Conservation (phyloP, 2,329 filamentous ascomycete species). For the Pezicula radicicola region DNA sequence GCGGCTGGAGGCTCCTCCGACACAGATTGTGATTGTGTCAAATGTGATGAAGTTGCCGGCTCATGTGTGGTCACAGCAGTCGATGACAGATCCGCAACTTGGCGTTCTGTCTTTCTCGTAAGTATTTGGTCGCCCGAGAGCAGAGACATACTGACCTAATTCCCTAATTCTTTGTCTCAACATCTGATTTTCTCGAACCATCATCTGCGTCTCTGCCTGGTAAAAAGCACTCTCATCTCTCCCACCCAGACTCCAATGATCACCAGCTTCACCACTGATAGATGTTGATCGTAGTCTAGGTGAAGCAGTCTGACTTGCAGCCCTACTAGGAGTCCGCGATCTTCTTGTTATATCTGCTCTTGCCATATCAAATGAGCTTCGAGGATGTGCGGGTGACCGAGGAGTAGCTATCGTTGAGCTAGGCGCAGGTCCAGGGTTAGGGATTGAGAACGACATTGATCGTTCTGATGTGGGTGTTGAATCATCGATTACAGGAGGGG, state of each 20-base stretch:
- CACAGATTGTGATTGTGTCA: conserved; percentile 25
- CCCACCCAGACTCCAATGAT: conserved; percentile 56
- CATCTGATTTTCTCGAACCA: conserved; percentile 81
- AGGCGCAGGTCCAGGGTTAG: conserved; percentile 32
- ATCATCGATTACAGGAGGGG: conserved; percentile 35
- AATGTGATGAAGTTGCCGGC: conserved; percentile 25
- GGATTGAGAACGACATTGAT: conserved; percentile 39
- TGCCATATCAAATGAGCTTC: conserved; percentile 57
- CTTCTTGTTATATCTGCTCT: conserved; percentile 52
- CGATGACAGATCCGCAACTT: conserved; percentile 17
- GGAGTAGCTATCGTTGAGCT: conserved; percentile 42
- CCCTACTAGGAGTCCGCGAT: conserved; percentile 57
- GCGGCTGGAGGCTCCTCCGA: conserved; percentile 19
- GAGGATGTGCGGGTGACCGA: conserved; percentile 48
- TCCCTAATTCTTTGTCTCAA: conserved; percentile 71
- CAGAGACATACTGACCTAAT: conserved; percentile 49
- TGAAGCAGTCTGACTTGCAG: conserved; percentile 50
- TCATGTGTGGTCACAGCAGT: conserved; percentile 27
- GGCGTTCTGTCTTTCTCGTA: conserved; percentile 1
- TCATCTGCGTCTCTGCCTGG: conserved; percentile 76
- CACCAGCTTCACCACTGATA: conserved; percentile 56
- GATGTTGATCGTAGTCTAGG: conserved; percentile 55
- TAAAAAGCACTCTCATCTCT: conserved; percentile 77
- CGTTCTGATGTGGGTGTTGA: conserved; percentile 41
- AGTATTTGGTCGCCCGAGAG: neutral